These are phyloP conservation scores for Pelargonium cotyledonis DNA, from an alignment of 441 rosid species.

Conservation along the genomic window DNA sequence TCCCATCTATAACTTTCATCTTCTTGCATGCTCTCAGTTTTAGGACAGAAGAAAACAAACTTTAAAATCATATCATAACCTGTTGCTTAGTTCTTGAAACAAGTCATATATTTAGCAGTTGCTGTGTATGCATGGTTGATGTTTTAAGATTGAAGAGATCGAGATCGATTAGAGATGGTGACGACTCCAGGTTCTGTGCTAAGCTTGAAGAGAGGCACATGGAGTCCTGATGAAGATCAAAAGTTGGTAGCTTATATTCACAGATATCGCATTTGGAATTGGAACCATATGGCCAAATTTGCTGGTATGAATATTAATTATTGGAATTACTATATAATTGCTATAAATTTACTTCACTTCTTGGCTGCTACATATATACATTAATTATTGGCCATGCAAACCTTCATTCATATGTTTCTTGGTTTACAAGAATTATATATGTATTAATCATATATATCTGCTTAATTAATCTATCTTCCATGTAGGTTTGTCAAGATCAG, in stretches of 20 bases:
- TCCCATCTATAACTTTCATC: not conserved
- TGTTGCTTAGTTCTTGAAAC: not conserved
- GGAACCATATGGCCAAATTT: constrained; percentile 35
- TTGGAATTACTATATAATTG: too few relatives aligned
- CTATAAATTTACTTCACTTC: too few relatives aligned
- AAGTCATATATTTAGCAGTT: too few relatives aligned
- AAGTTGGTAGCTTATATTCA: constrained; percentile 28
- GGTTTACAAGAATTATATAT: too few relatives aligned
- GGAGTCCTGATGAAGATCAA: constrained; percentile 34
- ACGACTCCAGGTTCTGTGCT: not conserved
- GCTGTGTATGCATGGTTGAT: too few relatives aligned
- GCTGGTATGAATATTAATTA: constrained; percentile 23
- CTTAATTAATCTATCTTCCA: too few relatives aligned
- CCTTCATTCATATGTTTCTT: too few relatives aligned
- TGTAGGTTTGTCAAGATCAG: too few relatives aligned
- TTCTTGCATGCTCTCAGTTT: not conserved
- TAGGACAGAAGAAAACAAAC: not conserved
- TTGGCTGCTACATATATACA: too few relatives aligned
- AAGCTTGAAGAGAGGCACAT: constrained; percentile 26
- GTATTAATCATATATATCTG: too few relatives aligned
- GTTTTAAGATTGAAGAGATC: too few relatives aligned
- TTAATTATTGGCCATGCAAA: too few relatives aligned
- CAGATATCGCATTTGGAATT: constrained; percentile 38
- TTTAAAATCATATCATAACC: not conserved
- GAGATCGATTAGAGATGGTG: not conserved